phyloP scores from a whole-genome alignment of 208 protist genomes.

The Crithidia expoeki region DNA sequence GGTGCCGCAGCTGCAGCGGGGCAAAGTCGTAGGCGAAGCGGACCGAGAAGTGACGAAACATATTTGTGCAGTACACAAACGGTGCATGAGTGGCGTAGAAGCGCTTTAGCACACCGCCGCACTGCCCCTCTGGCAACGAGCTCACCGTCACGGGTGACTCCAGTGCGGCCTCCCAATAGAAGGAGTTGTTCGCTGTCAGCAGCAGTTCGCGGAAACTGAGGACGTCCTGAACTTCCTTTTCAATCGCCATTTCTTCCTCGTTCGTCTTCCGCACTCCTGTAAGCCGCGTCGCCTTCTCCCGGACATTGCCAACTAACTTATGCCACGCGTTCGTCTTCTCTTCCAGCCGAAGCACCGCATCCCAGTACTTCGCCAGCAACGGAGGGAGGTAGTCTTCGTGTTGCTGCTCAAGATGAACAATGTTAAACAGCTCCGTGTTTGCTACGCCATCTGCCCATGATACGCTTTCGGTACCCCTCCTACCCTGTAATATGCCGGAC shows the following conservation, averaged over 20 bases:
- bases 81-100: conserved; percentile 53
- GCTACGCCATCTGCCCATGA: conserved; percentile 43
- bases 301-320: background rate
- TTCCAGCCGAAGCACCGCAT: background rate
- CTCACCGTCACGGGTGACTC: background rate
- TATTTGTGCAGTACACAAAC: conserved; percentile 54
- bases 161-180: conserved; percentile 21
- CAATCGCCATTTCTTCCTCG: conserved; percentile 5
- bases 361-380: background rate
- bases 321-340: conserved; percentile 5
- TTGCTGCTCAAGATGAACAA: conserved; percentile 38
- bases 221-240: conserved; percentile 7
- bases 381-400: conserved; percentile 41
- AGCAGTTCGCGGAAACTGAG: conserved; percentile 15
- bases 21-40: conserved; percentile 35
- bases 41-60: conserved; percentile 46
- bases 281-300: background rate
- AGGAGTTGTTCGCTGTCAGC: conserved; percentile 23
- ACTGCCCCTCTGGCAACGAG: conserved; percentile 7
- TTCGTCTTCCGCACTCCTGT: background rate
- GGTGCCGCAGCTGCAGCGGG: conserved; percentile 33
- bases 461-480: background rate
- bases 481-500: background rate
- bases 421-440: conserved; percentile 51
- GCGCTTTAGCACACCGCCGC: conserved; percentile 10